These are phyloP conservation scores for Thelonectria rubi DNA, from an alignment of 2,329 filamentous ascomycete genomes.

Conservation along the genomic window DNA sequence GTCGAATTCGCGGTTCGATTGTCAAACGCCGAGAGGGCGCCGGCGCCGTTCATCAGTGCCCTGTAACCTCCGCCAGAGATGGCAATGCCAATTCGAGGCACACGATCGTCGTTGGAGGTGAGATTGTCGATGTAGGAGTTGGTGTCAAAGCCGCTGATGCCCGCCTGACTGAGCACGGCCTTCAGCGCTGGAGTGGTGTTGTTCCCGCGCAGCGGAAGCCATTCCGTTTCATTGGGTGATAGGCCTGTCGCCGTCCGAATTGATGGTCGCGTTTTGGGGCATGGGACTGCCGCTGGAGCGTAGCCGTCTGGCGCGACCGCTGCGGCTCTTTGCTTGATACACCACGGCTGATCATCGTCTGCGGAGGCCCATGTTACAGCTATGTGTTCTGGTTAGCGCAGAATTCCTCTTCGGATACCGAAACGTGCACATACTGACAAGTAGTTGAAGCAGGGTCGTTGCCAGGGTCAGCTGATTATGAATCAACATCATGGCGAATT, in stretches of 20 bases:
- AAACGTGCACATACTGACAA: too few species aligned
- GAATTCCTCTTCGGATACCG: too few species aligned
- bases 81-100: slow-evolving; percentile 71
- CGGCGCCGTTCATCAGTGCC: slow-evolving; percentile 79
- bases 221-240: slow-evolving; percentile 48
- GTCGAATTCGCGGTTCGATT: slow-evolving; percentile 70
- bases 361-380: neutral
- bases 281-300: slow-evolving; percentile 17
- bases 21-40: slow-evolving; percentile 78
- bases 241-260: slow-evolving; percentile 16
- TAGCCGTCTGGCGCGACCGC: slow-evolving; percentile 27
- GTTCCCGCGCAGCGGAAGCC: slow-evolving; percentile 73
- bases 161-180: slow-evolving; percentile 72
- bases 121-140: slow-evolving; percentile 70
- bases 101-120: slow-evolving; percentile 68
- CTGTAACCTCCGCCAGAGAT: slow-evolving; percentile 82
- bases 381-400: too few species aligned
- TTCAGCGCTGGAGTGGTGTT: slow-evolving; percentile 76
- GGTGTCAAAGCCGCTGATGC: slow-evolving; percentile 76
- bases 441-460: too few species aligned
- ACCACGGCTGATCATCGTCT: neutral
- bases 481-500: too few species aligned
- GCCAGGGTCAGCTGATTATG: too few species aligned
- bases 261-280: slow-evolving; percentile 16
- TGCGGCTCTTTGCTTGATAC: slow-evolving; percentile 5